A percentile compares a stretch with the other conserved stretches of the same genome.
These are phyloP conservation scores for Laburnicola sp. DNA, from an alignment of 2,329 filamentous ascomycete genomes.

Conservation along the genomic window DNA sequence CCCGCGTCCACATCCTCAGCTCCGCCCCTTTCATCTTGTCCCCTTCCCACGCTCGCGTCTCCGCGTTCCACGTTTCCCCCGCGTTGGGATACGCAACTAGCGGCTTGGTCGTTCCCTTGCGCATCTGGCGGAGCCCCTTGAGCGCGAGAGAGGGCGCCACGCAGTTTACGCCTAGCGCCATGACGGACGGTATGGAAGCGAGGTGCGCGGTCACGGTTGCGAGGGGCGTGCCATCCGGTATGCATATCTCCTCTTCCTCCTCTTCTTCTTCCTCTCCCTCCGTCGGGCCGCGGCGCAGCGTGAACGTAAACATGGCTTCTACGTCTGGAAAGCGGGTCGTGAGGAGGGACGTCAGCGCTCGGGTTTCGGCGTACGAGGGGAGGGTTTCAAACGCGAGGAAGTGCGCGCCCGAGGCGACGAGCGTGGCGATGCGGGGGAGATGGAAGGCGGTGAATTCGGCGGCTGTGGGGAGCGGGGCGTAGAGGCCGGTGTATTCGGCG, in stretches of 20 bases:
- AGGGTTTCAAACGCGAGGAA: conserved; percentile 53
- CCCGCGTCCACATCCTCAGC: conserved; percentile 33
- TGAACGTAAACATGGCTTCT: conserved; percentile 50
- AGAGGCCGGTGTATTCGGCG: conserved; percentile 52
- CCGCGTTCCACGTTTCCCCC: conserved; percentile 52
- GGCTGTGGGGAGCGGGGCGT: conserved; percentile 26
- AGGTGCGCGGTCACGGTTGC: conserved; percentile 37
- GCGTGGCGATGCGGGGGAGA: conserved; percentile 46
- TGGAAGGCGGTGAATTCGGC: conserved; percentile 49
- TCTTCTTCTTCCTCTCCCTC: no score
- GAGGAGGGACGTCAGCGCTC: conserved; percentile 47
- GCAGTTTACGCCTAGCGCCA: conserved; percentile 54
- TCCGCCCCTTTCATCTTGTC: conserved; percentile 24
- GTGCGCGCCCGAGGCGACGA: conserved; percentile 49
- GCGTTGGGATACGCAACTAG: conserved; percentile 52
- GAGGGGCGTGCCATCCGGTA: conserved; percentile 50
- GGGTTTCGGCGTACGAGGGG: conserved; percentile 46
- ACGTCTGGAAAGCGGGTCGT: conserved; percentile 41
- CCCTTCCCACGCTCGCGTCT: conserved; percentile 43
- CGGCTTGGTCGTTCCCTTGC: conserved; percentile 35
- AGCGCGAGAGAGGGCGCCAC: conserved; percentile 42
- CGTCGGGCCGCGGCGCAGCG: conserved; percentile 35
- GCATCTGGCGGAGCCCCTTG: conserved; percentile 39
- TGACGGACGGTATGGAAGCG: conserved; percentile 34
- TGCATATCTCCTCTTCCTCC: conserved; percentile 27